These are phyloP conservation scores for Syzygium syzygioides DNA, from an alignment of 441 rosid species.

Conservation along the genomic window DNA sequence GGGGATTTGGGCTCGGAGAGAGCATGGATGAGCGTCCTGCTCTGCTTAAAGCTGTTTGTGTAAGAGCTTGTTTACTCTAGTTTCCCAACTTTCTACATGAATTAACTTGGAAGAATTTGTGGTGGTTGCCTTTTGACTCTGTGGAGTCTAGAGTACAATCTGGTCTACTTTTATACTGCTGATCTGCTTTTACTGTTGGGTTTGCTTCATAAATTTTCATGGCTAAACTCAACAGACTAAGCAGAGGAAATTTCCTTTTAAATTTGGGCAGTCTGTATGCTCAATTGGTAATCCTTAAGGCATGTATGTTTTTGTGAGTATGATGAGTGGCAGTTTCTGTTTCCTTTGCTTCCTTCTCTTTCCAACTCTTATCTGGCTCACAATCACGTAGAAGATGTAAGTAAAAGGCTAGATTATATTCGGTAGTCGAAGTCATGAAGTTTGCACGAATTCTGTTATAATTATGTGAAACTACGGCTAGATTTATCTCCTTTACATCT, in stretches of 20 bases:
- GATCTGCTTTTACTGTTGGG: not conserved
- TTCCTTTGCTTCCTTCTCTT: not conserved
- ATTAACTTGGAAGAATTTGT: not conserved
- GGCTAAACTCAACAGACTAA: not conserved
- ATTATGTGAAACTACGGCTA: not conserved
- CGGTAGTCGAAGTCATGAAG: not conserved
- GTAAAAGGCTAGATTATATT: not conserved
- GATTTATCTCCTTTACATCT: not conserved
- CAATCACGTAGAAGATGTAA: not conserved
- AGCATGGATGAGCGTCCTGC: slow-evolving; percentile 58
- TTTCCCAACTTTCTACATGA: not conserved
- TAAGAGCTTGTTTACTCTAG: slow-evolving; percentile 19
- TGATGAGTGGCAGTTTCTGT: not conserved
- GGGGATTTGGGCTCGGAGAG: slow-evolving; percentile 84
- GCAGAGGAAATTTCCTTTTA: not conserved
- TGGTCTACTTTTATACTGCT: not conserved
- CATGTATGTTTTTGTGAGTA: not conserved
- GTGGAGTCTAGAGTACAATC: not conserved
- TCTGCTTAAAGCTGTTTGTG: slow-evolving; percentile 55
- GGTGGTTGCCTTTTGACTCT: not conserved
- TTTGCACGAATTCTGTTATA: not conserved
- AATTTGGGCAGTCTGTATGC: not conserved
- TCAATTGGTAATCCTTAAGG: not conserved
- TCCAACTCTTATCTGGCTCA: not conserved
- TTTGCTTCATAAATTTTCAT: not conserved